These are phyloP conservation scores for Lactuca saligna DNA, from an alignment of 129 eudicot genomes.

Conservation along the genomic window DNA sequence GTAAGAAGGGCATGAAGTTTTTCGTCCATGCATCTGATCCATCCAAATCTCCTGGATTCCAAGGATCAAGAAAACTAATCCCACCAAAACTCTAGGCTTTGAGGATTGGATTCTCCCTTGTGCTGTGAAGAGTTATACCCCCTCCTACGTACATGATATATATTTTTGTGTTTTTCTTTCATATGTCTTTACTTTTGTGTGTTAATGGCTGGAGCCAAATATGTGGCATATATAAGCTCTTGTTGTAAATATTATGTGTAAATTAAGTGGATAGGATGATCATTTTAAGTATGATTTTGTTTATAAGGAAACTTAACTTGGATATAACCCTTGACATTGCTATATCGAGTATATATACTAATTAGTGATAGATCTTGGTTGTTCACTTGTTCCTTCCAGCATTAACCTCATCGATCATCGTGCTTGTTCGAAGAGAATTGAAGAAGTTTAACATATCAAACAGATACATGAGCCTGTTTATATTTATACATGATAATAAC, in stretches of 20 bases:
- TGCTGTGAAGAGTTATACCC: neutral
- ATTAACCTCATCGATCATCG: no score
- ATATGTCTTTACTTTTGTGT: neutral
- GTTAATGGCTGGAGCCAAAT: neutral
- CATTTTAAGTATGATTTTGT: neutral
- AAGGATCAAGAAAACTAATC: constrained; percentile 17
- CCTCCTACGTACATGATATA: neutral
- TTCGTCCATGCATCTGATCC: constrained; percentile 12
- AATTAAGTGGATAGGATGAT: neutral
- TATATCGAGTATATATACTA: no score
- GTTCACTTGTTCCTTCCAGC: no score
- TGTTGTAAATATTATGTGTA: neutral
- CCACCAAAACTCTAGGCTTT: neutral
- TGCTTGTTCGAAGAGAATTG: no score
- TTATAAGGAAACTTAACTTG: neutral
- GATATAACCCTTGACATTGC: neutral
- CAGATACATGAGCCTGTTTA: no score
- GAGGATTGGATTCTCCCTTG: neutral
- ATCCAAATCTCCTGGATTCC: neutral
- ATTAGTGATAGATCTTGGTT: no score
- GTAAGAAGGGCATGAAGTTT: constrained; percentile 28
- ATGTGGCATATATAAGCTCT: neutral
- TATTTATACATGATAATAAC: no score
- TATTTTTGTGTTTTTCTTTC: no score
- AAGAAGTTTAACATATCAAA: no score